These are phyloP conservation scores for Calocybe cyanea DNA, from an alignment of 768 basidiomycete genomes.

Conservation along the genomic window DNA sequence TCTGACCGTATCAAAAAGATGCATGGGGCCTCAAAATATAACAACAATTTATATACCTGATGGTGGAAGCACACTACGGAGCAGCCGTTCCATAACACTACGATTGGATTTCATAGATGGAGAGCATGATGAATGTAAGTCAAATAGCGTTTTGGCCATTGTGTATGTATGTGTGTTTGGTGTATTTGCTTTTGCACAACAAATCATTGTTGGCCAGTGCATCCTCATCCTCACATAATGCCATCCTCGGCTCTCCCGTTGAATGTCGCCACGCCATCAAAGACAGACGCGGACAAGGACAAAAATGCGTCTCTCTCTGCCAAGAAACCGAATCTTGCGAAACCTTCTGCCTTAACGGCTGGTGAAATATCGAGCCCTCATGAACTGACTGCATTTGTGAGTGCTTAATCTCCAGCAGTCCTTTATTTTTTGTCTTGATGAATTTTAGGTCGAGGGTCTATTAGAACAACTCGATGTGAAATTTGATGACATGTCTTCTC, in stretches of 20 bases:
- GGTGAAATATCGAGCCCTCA: conserved; percentile 88
- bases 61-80: too few species aligned
- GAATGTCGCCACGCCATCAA: conserved; percentile 61
- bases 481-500: conserved; percentile 90
- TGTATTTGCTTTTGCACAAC: too few species aligned
- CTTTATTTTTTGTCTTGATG: not conserved
- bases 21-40: too few species aligned
- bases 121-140: not conserved
- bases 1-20: too few species aligned
- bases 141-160: not conserved
- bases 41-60: too few species aligned
- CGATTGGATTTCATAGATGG: not conserved
- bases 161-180: too few species aligned
- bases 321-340: conserved; percentile 37
- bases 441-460: conserved; percentile 75
- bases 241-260: conserved; percentile 61
- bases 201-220: too few species aligned
- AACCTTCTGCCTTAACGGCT: conserved; percentile 36
- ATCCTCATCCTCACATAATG: conserved; percentile 19
- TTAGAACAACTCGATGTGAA: conserved; percentile 85
- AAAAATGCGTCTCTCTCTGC: conserved; percentile 47
- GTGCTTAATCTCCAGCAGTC: conserved; percentile 26
- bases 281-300: conserved; percentile 42
- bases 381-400: conserved; percentile 90
- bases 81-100: too few species aligned